A percentile compares a stretch with the other conserved stretches of the same genome.
Conservation (phyloP, 495 filamentous ascomycete species). For the Penicilliopsis zonata region DNA sequence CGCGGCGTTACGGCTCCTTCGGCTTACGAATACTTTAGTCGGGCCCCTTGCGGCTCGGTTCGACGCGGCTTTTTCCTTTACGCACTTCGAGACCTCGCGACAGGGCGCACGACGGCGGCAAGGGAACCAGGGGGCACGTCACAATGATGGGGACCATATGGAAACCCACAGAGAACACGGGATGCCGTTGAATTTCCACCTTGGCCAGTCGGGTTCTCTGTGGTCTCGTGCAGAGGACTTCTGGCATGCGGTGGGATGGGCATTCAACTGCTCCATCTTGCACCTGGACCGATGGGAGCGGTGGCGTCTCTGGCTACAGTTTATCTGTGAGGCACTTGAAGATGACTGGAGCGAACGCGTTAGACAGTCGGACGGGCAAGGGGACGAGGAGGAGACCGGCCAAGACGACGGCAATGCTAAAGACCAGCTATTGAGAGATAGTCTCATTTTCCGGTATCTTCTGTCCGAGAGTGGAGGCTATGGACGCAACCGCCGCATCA, state of each 20-base stretch:
- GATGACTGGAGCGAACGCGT: constrained; percentile 56
- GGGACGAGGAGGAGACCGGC: constrained; percentile 13
- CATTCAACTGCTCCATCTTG: constrained; percentile 75
- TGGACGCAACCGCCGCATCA: constrained; percentile 37
- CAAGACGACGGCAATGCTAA: constrained; percentile 1
- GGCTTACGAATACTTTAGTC: constrained; percentile 37
- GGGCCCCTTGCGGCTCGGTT: constrained; percentile 39
- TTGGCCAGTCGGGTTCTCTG: constrained; percentile 53
- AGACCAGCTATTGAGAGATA: constrained; percentile 25
- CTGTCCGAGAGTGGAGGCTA: constrained; percentile 15
- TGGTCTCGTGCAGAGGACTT: constrained; percentile 71
- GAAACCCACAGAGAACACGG: constrained; percentile 16
- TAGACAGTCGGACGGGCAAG: constrained; percentile 18
- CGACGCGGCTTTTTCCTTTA: constrained; percentile 41
- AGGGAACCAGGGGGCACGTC: no score
- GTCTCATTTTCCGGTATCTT: constrained; percentile 47
- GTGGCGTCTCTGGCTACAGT: constrained; percentile 74
- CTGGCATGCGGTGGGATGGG: constrained; percentile 86
- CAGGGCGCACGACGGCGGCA: constrained; percentile 19
- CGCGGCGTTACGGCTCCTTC: constrained; percentile 45
- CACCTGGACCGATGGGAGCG: constrained; percentile 62
- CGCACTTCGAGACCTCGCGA: constrained; percentile 21
- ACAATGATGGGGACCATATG: constrained; percentile 9
- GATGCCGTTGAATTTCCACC: constrained; percentile 33
- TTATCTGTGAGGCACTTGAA: constrained; percentile 67